phyloP scores from a whole-genome alignment of 805 yeast species.

The Pichia heedii region DNA sequence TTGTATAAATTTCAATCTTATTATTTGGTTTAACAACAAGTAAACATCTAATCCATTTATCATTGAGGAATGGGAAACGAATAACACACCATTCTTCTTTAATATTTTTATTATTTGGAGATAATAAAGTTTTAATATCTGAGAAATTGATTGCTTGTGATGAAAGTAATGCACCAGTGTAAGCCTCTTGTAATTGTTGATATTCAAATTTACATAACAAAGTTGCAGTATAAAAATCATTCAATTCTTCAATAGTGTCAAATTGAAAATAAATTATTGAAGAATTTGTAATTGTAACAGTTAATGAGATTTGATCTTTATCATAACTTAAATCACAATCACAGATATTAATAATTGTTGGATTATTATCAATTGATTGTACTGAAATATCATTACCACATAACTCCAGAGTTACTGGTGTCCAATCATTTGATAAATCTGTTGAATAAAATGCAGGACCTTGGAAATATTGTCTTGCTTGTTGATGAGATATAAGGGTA shows the following conservation, averaged over 20 bases:
- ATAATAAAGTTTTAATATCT: constrained; percentile 50
- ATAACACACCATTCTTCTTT: constrained; percentile 56
- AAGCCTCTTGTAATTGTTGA: constrained; percentile 48
- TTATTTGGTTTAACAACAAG: constrained; percentile 40
- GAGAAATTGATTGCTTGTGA: constrained; percentile 46
- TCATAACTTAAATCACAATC: constrained; percentile 29
- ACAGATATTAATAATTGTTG: constrained; percentile 43
- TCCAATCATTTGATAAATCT: constrained; percentile 15
- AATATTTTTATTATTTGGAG: constrained; percentile 37
- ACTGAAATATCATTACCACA: constrained; percentile 49
- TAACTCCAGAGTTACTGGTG: constrained; percentile 21
- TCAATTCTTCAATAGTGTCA: constrained; percentile 20
- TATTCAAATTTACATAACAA: constrained; percentile 49
- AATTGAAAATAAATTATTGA: constrained; percentile 20
- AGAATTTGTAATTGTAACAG: constrained; percentile 19
- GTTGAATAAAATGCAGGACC: constrained; percentile 4
- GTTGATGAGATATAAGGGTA: constrained; percentile 62
- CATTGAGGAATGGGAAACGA: constrained; percentile 48
- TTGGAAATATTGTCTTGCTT: constrained; percentile 45
- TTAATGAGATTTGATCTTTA: constrained; percentile 6
- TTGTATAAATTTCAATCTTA: constrained; percentile 43
- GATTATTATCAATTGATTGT: constrained; percentile 26
- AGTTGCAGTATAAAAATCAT: constrained; percentile 35
- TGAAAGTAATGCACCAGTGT: constrained; percentile 55
- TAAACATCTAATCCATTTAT: constrained; percentile 50